Conservation (phyloP, 331 rosid genomes). For the Cydonia oblonga region DNA sequence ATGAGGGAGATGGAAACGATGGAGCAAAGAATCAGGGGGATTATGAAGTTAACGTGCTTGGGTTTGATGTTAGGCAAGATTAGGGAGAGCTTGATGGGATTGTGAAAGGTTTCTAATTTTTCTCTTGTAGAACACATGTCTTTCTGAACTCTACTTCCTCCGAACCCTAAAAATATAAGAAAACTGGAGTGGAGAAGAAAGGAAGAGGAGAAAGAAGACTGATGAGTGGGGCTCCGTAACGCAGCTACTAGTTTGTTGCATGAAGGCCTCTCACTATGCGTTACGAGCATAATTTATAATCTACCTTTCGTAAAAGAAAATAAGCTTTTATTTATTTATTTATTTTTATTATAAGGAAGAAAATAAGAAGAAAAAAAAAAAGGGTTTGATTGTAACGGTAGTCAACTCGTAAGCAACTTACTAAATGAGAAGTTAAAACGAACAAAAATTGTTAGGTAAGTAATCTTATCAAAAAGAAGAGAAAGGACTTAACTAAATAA, state of each 20-base stretch:
- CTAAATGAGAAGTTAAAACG: not conserved
- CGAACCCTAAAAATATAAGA: not conserved
- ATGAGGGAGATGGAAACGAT: slow-evolving; percentile 22
- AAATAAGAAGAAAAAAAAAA: too few species aligned
- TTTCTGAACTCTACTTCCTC: too few species aligned
- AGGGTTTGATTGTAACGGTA: not conserved
- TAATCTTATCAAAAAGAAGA: not conserved
- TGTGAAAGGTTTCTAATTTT: not conserved
- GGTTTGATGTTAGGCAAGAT: not conserved
- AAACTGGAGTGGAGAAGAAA: not conserved
- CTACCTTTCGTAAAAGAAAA: too few species aligned
- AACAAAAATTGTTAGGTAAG: not conserved
- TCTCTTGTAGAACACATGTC: not conserved
- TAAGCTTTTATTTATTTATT: too few species aligned
- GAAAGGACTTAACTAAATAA: not conserved
- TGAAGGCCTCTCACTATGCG: not conserved
- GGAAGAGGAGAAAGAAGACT: not conserved
- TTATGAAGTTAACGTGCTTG: not conserved
- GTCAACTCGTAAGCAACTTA: not conserved
- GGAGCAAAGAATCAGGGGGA: slow-evolving; percentile 11
- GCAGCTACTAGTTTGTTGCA: not conserved
- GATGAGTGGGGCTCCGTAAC: not conserved
- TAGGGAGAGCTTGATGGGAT: not conserved
- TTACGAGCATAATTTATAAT: too few species aligned
- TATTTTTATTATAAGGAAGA: too few species aligned